These are phyloP conservation scores for Gyrodon lividus DNA, from an alignment of 768 basidiomycete species.

Conservation along the genomic window DNA sequence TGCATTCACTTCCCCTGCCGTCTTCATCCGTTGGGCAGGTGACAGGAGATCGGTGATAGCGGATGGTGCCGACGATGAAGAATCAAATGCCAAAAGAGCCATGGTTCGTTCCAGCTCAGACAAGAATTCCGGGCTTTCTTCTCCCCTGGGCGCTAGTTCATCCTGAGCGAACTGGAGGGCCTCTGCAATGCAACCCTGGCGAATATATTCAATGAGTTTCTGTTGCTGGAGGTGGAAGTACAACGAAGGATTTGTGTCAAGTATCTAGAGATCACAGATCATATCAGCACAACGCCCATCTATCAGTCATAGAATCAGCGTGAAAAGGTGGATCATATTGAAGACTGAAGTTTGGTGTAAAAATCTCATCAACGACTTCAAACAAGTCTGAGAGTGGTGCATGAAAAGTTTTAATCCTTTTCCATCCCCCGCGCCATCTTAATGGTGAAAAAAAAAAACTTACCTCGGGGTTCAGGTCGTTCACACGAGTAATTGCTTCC, in stretches of 20 bases:
- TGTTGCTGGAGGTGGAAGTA: constrained; percentile 97
- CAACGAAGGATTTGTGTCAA: constrained; percentile 90
- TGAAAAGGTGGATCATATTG: constrained; percentile 67
- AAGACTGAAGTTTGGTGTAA: constrained; percentile 89
- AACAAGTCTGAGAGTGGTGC: constrained; percentile 93
- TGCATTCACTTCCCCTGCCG: constrained; percentile 94
- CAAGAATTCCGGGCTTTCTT: constrained; percentile 92
- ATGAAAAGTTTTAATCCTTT: constrained; percentile 92
- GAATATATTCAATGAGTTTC: constrained; percentile 92
- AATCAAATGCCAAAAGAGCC: constrained; percentile 85
- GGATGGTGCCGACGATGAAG: constrained; percentile 50
- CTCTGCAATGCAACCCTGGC: constrained; percentile 71
- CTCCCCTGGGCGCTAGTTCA: constrained; percentile 92
- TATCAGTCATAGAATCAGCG: neutral
- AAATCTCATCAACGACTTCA: constrained; percentile 81
- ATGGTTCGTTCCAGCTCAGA: constrained; percentile 92
- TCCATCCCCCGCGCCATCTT: constrained; percentile 10
- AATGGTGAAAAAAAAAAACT: constrained; percentile 33
- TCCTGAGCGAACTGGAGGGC: constrained; percentile 91
- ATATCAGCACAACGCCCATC: constrained; percentile 18
- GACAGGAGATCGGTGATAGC: constrained; percentile 77
- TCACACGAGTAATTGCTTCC: constrained; percentile 92
- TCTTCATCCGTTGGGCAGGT: constrained; percentile 86
- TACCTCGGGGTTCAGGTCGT: constrained; percentile 97
- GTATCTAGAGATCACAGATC: constrained; percentile 60